Base-by-base conservation (phyloP, 192 early-diverging fungal species). In the Coemansia sp. region DNA sequence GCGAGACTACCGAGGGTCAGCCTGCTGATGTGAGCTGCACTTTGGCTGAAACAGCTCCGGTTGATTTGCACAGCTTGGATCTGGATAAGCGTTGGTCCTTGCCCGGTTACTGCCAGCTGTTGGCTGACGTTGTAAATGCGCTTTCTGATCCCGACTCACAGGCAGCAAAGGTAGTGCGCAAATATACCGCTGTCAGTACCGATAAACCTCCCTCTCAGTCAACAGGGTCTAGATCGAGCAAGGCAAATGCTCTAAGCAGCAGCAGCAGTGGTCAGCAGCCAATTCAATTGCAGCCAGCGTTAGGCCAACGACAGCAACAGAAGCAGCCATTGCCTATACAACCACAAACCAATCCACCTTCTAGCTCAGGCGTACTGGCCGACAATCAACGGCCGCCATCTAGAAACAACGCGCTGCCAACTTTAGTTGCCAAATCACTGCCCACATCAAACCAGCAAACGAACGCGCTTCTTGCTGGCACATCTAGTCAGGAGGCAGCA, bases 71-170 rank as follows among this genome's bases (percentile, higher is more conserved):
- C 11, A 41, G 45, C 6, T 31, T 66, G 1, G 45, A 65, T 16
- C 8, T 37, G 23, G 56, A 47, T 7, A 42, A 53, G 1, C 55
- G 74, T 32, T 77, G 74, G 74, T 28, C 54, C 6, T 52, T 58
- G 32, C 68, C 67, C 0, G 69, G 58, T 8, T 77, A 77, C 52
- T 71, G 74, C 51, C 67, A 70, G 60, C 42, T 77, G 32, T 34
- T 77, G 51, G 48, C 74, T 2, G 74, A 77, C 46, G 60, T 77
- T n/a, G 67, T 77, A 32, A 68, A 77, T 26, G 74, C 74, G 16
- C 11, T 77, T 37, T 53, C 69, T 0, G 40, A 64, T 23, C 61
- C 74, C 2, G 40, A 61, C n/a, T 77, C 74, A 30, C 62, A 62
- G 44, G 74, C 74, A 1, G 74, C 74, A 10, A 45, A 53, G 10